phyloP scores from a whole-genome alignment of 2,329 filamentous ascomycete genomes.

The Ophiostoma sp. region DNA sequence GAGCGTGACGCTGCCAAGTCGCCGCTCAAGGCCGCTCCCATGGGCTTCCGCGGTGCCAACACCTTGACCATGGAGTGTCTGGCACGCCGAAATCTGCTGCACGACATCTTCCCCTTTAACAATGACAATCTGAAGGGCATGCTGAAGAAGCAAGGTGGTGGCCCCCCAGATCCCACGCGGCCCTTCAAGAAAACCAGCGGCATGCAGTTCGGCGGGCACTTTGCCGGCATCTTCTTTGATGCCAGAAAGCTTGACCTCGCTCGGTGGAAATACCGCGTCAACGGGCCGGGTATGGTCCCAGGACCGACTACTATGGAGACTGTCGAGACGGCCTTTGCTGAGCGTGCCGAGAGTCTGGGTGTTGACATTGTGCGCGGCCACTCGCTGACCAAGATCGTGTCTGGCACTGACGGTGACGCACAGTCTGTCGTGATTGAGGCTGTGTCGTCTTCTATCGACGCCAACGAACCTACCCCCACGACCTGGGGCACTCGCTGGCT shows the following conservation, averaged over 20 bases:
- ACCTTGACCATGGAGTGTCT: slow-evolving; percentile 35
- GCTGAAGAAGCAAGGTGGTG: background rate
- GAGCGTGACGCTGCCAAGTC: slow-evolving; percentile 25
- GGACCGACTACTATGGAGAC: slow-evolving; percentile 28
- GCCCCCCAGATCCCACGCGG: background rate
- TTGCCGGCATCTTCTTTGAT: slow-evolving; percentile 33
- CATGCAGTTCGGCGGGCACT: slow-evolving; percentile 32
- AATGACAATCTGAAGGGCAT: background rate
- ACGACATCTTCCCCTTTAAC: background rate
- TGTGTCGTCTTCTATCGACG: background rate
- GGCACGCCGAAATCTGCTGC: slow-evolving; percentile 36
- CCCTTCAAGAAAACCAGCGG: background rate
- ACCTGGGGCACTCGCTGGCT: slow-evolving; percentile 35
- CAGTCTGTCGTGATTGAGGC: background rate
- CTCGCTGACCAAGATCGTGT: background rate
- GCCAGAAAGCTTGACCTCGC: slow-evolving; percentile 31
- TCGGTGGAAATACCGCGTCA: slow-evolving; percentile 34
- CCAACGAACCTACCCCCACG: background rate
- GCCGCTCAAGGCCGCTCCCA: slow-evolving; percentile 32
- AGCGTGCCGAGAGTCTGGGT: slow-evolving; percentile 31
- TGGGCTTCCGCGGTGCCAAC: slow-evolving; percentile 35
- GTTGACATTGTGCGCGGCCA: slow-evolving; percentile 31
- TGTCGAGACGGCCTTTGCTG: slow-evolving; percentile 28
- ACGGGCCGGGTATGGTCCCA: slow-evolving; percentile 31
- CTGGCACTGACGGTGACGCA: background rate